Percentiles rank a stretch among this genome's conserved stretches.
Conservation (phyloP, 495 filamentous ascomycete genomes). For the Aspergillus sparsus region DNA sequence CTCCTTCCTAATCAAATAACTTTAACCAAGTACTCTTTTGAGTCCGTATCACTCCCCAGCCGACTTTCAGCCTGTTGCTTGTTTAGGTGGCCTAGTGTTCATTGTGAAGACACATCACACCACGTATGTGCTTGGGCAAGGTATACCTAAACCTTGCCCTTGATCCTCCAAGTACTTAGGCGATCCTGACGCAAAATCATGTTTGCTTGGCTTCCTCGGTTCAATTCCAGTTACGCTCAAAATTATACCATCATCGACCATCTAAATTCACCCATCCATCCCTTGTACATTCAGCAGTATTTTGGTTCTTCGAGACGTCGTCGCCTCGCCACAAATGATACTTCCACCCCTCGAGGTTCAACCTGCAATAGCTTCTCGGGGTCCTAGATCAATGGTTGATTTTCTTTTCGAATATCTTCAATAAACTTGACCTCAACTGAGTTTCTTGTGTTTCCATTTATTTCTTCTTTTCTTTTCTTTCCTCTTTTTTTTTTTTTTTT, state of each 20-base stretch:
- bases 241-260: background rate
- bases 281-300: background rate
- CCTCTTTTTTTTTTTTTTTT: background rate
- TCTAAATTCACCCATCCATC: background rate
- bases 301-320: background rate
- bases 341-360: background rate
- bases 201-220: constrained; percentile 6
- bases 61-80: no score
- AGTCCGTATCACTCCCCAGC: no score
- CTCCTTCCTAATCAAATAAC: background rate
- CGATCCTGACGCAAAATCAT: background rate
- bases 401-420: background rate
- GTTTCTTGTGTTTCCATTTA: background rate
- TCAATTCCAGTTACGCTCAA: background rate
- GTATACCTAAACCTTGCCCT: background rate
- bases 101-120: no score
- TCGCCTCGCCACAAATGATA: background rate
- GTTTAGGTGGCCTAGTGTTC: no score
- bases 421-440: background rate
- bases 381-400: background rate
- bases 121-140: background rate
- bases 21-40: no score
- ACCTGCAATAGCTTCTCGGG: background rate
- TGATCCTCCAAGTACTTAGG: background rate
- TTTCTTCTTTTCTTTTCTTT: background rate